Base-by-base conservation (phyloP, 305 asterid genomes). In the Fraxinus xanthoxyloides region DNA sequence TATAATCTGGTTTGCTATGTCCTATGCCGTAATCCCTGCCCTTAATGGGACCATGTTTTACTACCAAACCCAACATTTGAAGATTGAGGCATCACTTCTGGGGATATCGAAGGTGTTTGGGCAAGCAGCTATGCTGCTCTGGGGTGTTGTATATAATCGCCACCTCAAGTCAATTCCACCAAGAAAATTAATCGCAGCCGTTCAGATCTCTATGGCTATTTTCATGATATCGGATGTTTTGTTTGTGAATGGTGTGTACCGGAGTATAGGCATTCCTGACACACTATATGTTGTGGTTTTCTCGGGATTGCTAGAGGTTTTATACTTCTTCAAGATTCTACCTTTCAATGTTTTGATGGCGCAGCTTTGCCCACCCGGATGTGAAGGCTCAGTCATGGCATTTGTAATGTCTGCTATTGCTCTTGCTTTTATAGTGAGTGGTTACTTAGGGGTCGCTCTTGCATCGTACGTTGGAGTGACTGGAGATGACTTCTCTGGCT, bases 381-480 rank as follows among this genome's bases (percentile, higher is more conserved):
- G 92, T 8, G 99, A 94, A 84, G 99, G 99, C 10, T 94, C 99
- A 5, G 89, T 94, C 1, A 94, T 95, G 98, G 98, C 99, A 0
- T 90, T 95, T 79, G 93, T 87, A 61, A 93, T 90, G 97, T 95
- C 98, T 1, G 94, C 97, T 40, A 83, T 94, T 2, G 97, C 98
- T 0, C 88, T 95, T 24, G 92, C 99, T 0, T 35, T 95, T 51
- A 92, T 94, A 26, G 84, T 92, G 76, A 94, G 98, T 4, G 99
- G 98, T 3, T 95, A 93, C 78, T 79, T 95, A 1, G 99, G 99
- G 0, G 99, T 95, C 56, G 94, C 90, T 0, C 89, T 95, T 59
- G 94, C 97, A 1, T 88, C 97, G 0, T 84, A 56, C 56, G 84
- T 90, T 26, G 90, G 90, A 79, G 91, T 95, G 21, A 86, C 87